Base-by-base conservation (phyloP, 2,329 filamentous ascomycete genomes). In the Trichoderma afroharzianum region DNA sequence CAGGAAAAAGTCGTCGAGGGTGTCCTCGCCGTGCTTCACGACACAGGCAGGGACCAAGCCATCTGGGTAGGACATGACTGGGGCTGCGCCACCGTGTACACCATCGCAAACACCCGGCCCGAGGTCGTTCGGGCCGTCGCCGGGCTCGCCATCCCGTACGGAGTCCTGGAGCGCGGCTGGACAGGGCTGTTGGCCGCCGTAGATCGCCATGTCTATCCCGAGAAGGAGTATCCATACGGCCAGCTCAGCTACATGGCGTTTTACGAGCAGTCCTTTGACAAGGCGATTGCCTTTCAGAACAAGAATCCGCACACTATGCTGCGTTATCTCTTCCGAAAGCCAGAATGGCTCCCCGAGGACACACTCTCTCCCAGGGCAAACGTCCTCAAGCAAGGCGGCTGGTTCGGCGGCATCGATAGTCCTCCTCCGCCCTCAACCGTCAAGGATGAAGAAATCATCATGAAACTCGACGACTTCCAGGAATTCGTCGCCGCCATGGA, bases 61-160 rank as follows among this genome's bases (percentile, higher is more conserved):
- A 76, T 85, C 59, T 85, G 83, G 83, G 76, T 85, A 32, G 83
- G 78, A 7, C 84, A 85, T 63, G 83, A 85, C 73, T 85, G 83
- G 84, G 79, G 79, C 61, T 73, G 77, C 14, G 77, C 74, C 2
- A 73, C 76, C 1, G 72, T 76, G 7, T 79, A 74, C 50, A 74
- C 75, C 9, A 61, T 80, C 32, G 79, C 78, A 36, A 75, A 76
- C 21, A 76, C 77, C 47, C 76, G 76, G 50, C 79, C 79, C 0
- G 74, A 79, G 8, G 73, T 68, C 43, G 75, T 76, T 63, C 72
- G 74, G 14, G 79, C 74, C 0, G 74, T 79, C 9, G 73, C 72
- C 24, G 74, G 72, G 55, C 26, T 79, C 33, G 80, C 80, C 36
- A 81, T 86, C 0, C 84, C 85, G 0, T 85, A 84, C 70, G 76